Percentiles rank a stretch among this genome's conserved stretches.
phyloP scores from a whole-genome alignment of 192 early-diverging fungal genomes.

The Coemansia sp. region DNA sequence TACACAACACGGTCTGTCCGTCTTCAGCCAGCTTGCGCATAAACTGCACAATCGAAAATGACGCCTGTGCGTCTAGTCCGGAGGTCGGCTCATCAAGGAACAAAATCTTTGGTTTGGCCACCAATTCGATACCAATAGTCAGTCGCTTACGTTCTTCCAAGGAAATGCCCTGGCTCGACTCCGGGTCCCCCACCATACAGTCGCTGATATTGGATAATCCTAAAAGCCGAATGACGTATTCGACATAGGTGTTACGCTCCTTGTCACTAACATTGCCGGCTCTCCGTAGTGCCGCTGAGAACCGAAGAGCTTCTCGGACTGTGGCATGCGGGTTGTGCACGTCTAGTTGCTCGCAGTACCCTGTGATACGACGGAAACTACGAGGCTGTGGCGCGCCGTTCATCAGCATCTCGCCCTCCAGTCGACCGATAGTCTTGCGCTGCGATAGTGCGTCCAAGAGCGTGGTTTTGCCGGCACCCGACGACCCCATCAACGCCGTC shows the following conservation, averaged over 20 bases:
- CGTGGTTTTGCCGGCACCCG: constrained; percentile 62
- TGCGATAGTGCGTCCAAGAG: constrained; percentile 67
- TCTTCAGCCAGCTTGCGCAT: constrained; percentile 64
- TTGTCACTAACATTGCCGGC: constrained; percentile 59
- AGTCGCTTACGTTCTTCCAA: constrained; percentile 85
- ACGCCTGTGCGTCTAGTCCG: constrained; percentile 75
- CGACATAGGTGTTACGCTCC: constrained; percentile 71
- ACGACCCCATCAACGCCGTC: constrained; percentile 75
- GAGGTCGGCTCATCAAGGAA: constrained; percentile 89
- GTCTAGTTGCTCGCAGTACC: constrained; percentile 84
- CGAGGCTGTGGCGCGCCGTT: constrained; percentile 51
- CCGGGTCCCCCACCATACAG: constrained; percentile 70
- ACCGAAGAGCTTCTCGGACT: constrained; percentile 62
- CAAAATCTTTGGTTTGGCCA: constrained; percentile 75
- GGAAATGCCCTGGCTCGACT: constrained; percentile 72
- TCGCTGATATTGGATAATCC: constrained; percentile 71
- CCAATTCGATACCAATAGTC: constrained; percentile 80
- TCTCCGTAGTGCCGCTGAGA: constrained; percentile 70
- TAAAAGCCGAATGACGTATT: constrained; percentile 70
- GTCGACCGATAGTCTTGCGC: constrained; percentile 67
- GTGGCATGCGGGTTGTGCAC: constrained; percentile 72
- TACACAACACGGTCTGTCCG: constrained; percentile 70
- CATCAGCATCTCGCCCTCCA: constrained; percentile 69
- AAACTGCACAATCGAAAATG: constrained; percentile 71
- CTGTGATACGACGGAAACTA: constrained; percentile 67